These are phyloP conservation scores for Coniosporium tulheliwenetii DNA, from an alignment of 2,329 filamentous ascomycete genomes.

Conservation along the genomic window DNA sequence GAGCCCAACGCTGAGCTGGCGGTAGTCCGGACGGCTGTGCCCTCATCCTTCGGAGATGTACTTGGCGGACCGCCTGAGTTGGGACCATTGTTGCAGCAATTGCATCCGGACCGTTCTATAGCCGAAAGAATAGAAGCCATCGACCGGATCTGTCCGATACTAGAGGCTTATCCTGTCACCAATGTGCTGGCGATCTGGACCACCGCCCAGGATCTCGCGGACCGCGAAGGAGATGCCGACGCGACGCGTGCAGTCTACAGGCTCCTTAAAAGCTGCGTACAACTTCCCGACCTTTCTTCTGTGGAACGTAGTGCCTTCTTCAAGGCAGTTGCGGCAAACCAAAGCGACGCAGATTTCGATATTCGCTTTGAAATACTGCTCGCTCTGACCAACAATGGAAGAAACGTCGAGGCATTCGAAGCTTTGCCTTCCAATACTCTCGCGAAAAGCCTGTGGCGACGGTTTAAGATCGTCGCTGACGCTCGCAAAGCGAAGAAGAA, in stretches of 20 bases:
- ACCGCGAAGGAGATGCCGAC: conserved; percentile 15
- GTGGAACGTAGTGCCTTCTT: conserved; percentile 23
- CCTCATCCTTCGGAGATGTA: neutral
- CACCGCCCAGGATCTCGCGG: conserved; percentile 19
- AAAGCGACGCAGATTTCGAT: conserved; percentile 14
- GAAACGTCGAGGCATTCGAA: conserved; percentile 22
- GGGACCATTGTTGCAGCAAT: conserved; percentile 13
- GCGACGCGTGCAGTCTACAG: conserved; percentile 17
- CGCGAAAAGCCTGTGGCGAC: conserved; percentile 14
- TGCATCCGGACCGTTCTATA: conserved; percentile 12
- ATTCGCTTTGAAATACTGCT: conserved; percentile 18
- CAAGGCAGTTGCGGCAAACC: conserved; percentile 15
- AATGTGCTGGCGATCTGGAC: conserved; percentile 21
- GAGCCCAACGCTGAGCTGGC: too few relatives aligned
- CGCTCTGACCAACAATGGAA: conserved; percentile 19
- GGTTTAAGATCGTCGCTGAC: conserved; percentile 11
- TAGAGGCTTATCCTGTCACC: conserved; percentile 18
- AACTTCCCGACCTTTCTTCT: conserved; percentile 15
- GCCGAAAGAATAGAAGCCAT: conserved; percentile 15
- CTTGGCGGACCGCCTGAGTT: conserved; percentile 21
- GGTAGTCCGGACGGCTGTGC: too few relatives aligned
- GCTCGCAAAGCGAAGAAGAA: conserved; percentile 14
- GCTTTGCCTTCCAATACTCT: conserved; percentile 17
- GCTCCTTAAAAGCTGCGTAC: conserved; percentile 18
- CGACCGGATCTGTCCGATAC: conserved; percentile 16